phyloP scores from a whole-genome alignment of 2,329 filamentous ascomycete species.

The Trichoderma arundinaceum region DNA sequence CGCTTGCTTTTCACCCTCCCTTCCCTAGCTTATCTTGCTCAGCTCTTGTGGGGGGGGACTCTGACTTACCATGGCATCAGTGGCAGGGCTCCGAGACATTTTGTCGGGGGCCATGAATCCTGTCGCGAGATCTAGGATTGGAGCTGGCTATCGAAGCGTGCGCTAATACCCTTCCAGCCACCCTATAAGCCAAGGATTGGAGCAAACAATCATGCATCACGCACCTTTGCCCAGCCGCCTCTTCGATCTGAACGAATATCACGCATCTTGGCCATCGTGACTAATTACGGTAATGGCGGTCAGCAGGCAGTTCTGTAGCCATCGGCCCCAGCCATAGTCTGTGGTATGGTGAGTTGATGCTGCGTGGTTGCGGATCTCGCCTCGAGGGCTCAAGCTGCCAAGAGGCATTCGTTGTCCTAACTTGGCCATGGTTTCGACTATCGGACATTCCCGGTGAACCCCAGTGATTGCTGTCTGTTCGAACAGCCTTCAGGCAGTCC shows the following conservation, averaged over 20 bases:
- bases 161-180: not conserved
- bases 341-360: not conserved
- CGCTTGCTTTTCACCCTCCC: not conserved
- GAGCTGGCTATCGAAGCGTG: not conserved
- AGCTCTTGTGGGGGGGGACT: not conserved
- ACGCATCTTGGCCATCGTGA: not conserved
- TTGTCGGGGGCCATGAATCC: constrained; percentile 1
- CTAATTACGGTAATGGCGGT: not conserved
- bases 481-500: not conserved
- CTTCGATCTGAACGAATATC: not conserved
- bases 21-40: not conserved
- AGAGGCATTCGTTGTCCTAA: not conserved
- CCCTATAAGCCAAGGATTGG: not conserved
- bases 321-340: not conserved
- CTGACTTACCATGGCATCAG: not conserved
- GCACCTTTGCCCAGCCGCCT: not conserved
- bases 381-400: not conserved
- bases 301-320: not conserved
- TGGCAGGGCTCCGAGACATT: not conserved
- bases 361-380: constrained; percentile 1
- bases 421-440: not conserved
- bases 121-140: not conserved
- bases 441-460: not conserved
- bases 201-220: not conserved
- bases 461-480: not conserved